Evolutionary conservation across 2,329 filamentous ascomycete species (phyloP).

Genomic region (Penicillium polonicum): DNA sequence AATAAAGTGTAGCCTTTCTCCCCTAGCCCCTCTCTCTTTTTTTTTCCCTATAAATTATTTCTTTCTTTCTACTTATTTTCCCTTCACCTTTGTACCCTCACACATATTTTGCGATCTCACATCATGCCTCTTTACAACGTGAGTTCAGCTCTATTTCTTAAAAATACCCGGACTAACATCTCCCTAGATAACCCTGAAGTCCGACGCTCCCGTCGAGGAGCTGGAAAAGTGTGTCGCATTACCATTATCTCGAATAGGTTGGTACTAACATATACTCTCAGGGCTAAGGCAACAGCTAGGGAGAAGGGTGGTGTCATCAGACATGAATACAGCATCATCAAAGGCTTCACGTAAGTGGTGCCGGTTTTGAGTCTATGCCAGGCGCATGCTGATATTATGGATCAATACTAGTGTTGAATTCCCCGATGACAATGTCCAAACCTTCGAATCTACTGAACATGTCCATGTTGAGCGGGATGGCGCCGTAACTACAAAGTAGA

Average conservation of each 20-base stretch:
- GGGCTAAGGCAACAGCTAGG: constrained; percentile 72
- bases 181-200: constrained; percentile 74
- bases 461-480: constrained; percentile 77
- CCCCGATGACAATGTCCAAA: constrained; percentile 63
- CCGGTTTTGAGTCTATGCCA: not conserved
- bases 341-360: constrained; percentile 79
- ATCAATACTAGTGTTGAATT: constrained; percentile 68
- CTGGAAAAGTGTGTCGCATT: constrained; percentile 61
- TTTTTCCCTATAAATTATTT: not conserved
- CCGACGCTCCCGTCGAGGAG: constrained; percentile 64
- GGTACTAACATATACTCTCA: constrained; percentile 36
- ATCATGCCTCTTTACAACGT: constrained; percentile 45
- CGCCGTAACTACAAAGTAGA: constrained; percentile 69
- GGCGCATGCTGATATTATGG: not conserved
- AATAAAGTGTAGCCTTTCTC: not conserved
- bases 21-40: not conserved
- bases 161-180: constrained; percentile 1
- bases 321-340: constrained; percentile 83
- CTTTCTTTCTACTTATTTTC: not conserved
- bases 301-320: constrained; percentile 80
- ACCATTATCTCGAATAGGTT: not conserved
- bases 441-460: constrained; percentile 67
- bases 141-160: constrained; percentile 8
- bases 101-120: not conserved
- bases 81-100: not conserved